phyloP scores from a whole-genome alignment of 179 eudicot species.

The Amaranthus tricolor region DNA sequence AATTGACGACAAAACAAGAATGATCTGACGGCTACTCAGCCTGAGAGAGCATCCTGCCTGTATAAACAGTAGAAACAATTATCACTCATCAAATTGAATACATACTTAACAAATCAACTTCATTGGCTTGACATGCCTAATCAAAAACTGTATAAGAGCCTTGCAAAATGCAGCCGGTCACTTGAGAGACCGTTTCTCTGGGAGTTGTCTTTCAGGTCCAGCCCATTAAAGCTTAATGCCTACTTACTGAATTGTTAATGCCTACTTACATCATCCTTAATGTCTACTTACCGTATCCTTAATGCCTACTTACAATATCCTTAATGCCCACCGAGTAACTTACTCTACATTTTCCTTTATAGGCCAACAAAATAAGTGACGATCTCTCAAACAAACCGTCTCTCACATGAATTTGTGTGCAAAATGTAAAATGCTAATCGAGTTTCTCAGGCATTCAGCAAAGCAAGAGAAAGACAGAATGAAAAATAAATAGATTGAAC shows the following conservation, averaged over 20 bases:
- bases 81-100: constrained; percentile 5
- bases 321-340: too few relatives aligned
- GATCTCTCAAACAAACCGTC: too few relatives aligned
- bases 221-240: too few relatives aligned
- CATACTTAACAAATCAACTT: background rate
- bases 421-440: background rate
- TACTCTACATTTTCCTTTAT: too few relatives aligned
- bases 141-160: background rate
- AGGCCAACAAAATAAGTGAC: too few relatives aligned
- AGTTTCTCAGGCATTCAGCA: background rate
- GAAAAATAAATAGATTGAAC: constrained; percentile 15
- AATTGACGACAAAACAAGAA: constrained; percentile 81
- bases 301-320: too few relatives aligned
- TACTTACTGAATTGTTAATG: too few relatives aligned
- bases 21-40: constrained; percentile 86
- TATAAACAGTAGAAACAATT: constrained; percentile 17
- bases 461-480: background rate
- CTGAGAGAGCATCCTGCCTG: constrained; percentile 77
- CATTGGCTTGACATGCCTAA: background rate
- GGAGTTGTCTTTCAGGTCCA: too few relatives aligned
- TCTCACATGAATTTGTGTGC: too few relatives aligned
- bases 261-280: too few relatives aligned
- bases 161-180: background rate
- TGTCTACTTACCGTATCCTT: too few relatives aligned
- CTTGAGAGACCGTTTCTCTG: too few relatives aligned